These are phyloP conservation scores for Polytolypa hystricis DNA, from an alignment of 2,329 filamentous ascomycete genomes.

Conservation along the genomic window DNA sequence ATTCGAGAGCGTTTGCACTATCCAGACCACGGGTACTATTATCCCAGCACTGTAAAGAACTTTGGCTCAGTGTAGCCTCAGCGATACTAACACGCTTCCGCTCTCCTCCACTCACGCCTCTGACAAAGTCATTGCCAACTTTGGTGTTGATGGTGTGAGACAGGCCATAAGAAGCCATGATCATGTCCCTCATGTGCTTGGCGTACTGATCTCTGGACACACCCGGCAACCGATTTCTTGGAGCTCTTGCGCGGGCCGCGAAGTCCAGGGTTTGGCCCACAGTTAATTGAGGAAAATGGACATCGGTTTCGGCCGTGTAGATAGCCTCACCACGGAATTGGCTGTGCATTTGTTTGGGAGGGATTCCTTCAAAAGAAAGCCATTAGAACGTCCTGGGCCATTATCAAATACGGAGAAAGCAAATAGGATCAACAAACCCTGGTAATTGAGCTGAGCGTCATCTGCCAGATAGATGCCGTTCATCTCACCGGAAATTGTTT, in stretches of 20 bases:
- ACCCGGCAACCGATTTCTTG: constrained; percentile 58
- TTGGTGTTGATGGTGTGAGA: constrained; percentile 69
- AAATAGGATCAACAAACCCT: constrained; percentile 29
- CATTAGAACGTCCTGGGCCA: background rate
- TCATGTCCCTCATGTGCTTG: constrained; percentile 33
- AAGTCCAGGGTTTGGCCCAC: constrained; percentile 81
- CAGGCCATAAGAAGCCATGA: constrained; percentile 35
- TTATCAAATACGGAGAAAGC: background rate
- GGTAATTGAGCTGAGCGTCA: constrained; percentile 67
- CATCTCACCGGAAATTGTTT: constrained; percentile 72
- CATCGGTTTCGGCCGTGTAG: constrained; percentile 78
- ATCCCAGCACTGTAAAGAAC: constrained; percentile 64
- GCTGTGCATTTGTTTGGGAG: constrained; percentile 28
- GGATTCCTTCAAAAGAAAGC: constrained; percentile 1
- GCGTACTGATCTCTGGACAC: constrained; percentile 25
- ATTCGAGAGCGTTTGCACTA: constrained; percentile 56
- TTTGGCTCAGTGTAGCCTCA: constrained; percentile 68
- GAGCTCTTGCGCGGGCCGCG: constrained; percentile 76
- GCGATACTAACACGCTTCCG: constrained; percentile 72
- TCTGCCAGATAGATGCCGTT: constrained; percentile 66
- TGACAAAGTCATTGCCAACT: constrained; percentile 71
- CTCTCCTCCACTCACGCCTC: constrained; percentile 71
- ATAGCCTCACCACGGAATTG: constrained; percentile 71
- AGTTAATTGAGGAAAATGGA: constrained; percentile 75
- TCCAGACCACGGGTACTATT: constrained; percentile 62